phyloP scores from a whole-genome alignment of 768 basidiomycete genomes.

The Boletus reticuloceps region DNA sequence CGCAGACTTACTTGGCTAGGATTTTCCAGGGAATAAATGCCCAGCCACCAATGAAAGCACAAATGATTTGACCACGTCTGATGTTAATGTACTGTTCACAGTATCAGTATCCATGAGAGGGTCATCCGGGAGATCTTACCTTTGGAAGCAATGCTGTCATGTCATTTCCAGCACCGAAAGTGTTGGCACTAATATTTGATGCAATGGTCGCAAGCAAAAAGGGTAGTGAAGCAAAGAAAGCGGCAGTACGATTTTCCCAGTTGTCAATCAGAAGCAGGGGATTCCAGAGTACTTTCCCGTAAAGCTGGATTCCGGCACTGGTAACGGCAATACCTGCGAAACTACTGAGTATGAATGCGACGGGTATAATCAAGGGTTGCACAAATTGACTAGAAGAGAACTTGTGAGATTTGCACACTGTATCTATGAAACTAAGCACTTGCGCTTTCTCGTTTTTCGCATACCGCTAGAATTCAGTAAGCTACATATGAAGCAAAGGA shows the following conservation, averaged over 20 bases:
- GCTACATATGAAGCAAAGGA: neutral
- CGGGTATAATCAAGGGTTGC: constrained; percentile 75
- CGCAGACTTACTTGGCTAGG: constrained; percentile 40
- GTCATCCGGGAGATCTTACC: constrained; percentile 5
- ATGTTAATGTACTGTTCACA: constrained; percentile 27
- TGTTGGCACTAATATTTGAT: constrained; percentile 77
- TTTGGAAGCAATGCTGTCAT: constrained; percentile 72
- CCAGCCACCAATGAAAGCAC: constrained; percentile 59
- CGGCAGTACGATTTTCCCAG: constrained; percentile 84
- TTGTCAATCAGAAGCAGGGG: constrained; percentile 70
- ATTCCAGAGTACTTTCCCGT: constrained; percentile 72
- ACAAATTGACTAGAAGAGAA: constrained; percentile 55
- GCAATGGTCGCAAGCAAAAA: constrained; percentile 73
- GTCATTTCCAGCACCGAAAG: constrained; percentile 76
- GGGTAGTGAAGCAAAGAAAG: constrained; percentile 77
- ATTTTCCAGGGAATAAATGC: constrained; percentile 95
- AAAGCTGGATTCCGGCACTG: constrained; percentile 67
- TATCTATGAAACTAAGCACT: constrained; percentile 16
- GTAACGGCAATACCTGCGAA: constrained; percentile 83
- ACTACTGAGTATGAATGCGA: constrained; percentile 71
- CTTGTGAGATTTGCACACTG: neutral
- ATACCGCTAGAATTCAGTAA: constrained; percentile 50
- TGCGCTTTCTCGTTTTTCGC: constrained; percentile 66
- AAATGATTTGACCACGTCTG: constrained; percentile 28
- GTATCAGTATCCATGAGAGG: constrained; percentile 1